Evolutionary conservation across 352 stramenopile species (phyloP).

Genomic region (Pythium pyrilobum): DNA sequence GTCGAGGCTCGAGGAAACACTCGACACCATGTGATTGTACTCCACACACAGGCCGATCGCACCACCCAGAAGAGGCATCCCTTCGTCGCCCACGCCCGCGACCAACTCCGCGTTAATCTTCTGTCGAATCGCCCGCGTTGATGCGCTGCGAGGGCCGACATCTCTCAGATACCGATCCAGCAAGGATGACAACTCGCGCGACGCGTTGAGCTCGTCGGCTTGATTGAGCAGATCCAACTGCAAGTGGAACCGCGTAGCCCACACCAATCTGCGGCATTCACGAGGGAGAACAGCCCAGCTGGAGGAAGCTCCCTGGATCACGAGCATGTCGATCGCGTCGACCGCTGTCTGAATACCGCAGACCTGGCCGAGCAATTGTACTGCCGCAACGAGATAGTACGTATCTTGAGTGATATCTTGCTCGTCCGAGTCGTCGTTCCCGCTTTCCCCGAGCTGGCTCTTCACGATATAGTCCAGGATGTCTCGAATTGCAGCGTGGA

Average conservation of each 20-base stretch:
- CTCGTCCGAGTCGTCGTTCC: background rate
- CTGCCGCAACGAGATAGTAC: constrained; percentile 11
- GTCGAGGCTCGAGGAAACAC: constrained; percentile 10
- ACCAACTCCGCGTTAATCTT: background rate
- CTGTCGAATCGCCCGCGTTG: background rate
- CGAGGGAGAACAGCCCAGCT: background rate
- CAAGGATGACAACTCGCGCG: constrained; percentile 1
- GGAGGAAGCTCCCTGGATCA: constrained; percentile 4
- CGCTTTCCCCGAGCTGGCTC: background rate
- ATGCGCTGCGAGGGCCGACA: background rate
- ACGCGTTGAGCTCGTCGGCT: background rate
- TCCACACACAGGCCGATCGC: background rate
- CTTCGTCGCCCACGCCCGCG: background rate
- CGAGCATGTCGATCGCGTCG: constrained; percentile 7
- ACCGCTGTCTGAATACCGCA: constrained; percentile 1
- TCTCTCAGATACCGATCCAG: constrained; percentile 10
- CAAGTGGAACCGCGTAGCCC: constrained; percentile 6
- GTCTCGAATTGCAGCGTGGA: constrained; percentile 1
- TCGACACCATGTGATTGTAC: background rate
- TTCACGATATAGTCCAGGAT: constrained; percentile 6
- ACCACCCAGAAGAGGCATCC: background rate
- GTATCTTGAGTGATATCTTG: constrained; percentile 18
- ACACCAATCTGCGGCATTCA: constrained; percentile 13
- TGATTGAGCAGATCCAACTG: constrained; percentile 7
- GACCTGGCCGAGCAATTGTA: constrained; percentile 9